These are phyloP conservation scores for Pezicula neosporulosa DNA, from an alignment of 2,329 filamentous ascomycete genomes.

Conservation along the genomic window DNA sequence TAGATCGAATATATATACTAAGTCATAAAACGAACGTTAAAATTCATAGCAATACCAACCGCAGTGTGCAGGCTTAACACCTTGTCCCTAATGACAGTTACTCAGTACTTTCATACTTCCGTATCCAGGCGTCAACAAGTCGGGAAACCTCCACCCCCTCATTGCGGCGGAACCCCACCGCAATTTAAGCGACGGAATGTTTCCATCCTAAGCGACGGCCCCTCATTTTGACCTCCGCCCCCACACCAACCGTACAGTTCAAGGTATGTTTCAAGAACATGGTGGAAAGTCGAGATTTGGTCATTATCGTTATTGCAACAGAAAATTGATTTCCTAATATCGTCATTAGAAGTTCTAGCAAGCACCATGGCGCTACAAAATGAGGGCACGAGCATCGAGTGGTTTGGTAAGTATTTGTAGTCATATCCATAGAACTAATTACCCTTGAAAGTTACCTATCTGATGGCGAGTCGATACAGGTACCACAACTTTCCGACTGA, in stretches of 20 bases:
- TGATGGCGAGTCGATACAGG: neutral
- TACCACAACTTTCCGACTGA: slow-evolving; percentile 8
- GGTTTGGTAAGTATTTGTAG: neutral
- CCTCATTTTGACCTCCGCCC: neutral
- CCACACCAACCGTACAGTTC: neutral
- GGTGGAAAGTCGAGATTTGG: neutral
- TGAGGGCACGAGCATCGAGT: neutral
- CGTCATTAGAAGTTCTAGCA: neutral
- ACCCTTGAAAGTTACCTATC: neutral
- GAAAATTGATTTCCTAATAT: neutral
- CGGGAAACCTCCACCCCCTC: neutral
- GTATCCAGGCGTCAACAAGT: neutral
- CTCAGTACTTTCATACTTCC: too few relatives aligned
- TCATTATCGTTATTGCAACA: neutral
- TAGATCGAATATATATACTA: neutral
- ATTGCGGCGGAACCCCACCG: neutral
- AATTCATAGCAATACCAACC: neutral
- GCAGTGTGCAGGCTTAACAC: too few relatives aligned
- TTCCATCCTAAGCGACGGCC: neutral
- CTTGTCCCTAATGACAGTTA: too few relatives aligned
- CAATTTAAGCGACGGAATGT: neutral
- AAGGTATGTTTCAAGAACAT: neutral
- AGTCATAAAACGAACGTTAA: neutral
- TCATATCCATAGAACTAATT: neutral
- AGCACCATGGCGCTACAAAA: neutral